Conservation (phyloP, 1,284 basidiomycete species). For the Pseudozyma tsukubaensis region DNA sequence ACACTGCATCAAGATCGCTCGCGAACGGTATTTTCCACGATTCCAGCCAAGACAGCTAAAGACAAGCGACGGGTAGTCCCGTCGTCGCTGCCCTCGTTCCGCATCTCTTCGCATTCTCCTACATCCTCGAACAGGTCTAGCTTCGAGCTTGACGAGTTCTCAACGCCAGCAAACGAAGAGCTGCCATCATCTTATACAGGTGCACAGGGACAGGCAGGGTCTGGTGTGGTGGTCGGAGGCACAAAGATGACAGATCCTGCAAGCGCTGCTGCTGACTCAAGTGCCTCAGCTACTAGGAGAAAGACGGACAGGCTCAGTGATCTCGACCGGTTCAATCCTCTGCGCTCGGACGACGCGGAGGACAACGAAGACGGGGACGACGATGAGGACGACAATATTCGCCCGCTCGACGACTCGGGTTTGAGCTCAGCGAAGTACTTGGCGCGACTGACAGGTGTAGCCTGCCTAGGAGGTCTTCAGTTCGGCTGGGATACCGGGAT, state of each 20-base stretch:
- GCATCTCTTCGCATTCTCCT: slow-evolving; percentile 38
- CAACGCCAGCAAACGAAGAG: slow-evolving; percentile 9
- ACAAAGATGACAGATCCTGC: slow-evolving; percentile 30
- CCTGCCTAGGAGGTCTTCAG: slow-evolving; percentile 51
- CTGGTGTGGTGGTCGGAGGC: background rate
- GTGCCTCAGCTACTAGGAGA: background rate
- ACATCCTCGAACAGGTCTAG: slow-evolving; percentile 20
- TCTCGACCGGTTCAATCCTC: slow-evolving; percentile 29
- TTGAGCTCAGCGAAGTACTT: slow-evolving; percentile 42
- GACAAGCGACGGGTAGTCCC: slow-evolving; percentile 23
- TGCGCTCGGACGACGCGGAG: slow-evolving; percentile 7
- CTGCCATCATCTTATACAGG: background rate
- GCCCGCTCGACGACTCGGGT: slow-evolving; percentile 31
- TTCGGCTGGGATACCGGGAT: slow-evolving; percentile 61
- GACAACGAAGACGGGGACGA: slow-evolving; percentile 11
- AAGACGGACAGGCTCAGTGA: slow-evolving; percentile 11
- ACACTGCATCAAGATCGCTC: too few relatives aligned
- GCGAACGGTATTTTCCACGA: slow-evolving; percentile 3
- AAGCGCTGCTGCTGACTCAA: slow-evolving; percentile 7
- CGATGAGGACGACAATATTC: slow-evolving; percentile 11
- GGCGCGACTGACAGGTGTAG: slow-evolving; percentile 46
- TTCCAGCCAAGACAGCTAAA: slow-evolving; percentile 16
- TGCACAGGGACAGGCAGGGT: background rate
- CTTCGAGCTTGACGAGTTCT: slow-evolving; percentile 39
- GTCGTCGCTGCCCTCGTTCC: slow-evolving; percentile 36